Conservation (phyloP, 2,329 filamentous ascomycete genomes). For the Orbilia javanica region DNA sequence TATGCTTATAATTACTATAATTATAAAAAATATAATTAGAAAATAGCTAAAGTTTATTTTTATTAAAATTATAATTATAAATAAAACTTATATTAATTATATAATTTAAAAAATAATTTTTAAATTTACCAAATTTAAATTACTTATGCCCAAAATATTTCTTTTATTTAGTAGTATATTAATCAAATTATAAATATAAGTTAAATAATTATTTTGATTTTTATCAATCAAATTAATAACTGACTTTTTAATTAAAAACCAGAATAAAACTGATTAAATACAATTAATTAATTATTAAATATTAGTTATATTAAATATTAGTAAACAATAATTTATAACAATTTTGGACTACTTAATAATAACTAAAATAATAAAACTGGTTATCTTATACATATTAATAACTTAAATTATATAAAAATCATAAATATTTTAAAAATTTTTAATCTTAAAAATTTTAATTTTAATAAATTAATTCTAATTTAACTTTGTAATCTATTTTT, state of each 20-base stretch:
- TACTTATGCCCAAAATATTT: neutral
- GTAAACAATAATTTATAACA: too few relatives aligned
- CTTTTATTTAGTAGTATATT: neutral
- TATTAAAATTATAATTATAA: neutral
- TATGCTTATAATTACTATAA: neutral
- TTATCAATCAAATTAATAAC: too few relatives aligned
- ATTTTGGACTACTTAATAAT: too few relatives aligned
- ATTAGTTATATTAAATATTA: too few relatives aligned
- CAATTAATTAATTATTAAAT: too few relatives aligned
- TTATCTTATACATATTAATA: neutral
- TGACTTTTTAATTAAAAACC: too few relatives aligned
- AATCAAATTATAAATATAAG: neutral
- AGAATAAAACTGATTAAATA: too few relatives aligned
- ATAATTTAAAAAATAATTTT: neutral
- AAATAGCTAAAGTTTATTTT: neutral
- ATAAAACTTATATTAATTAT: neutral
- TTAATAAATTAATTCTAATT: neutral
- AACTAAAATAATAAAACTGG: constrained; percentile 1
- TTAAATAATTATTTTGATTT: too few relatives aligned
- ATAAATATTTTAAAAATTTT: constrained; percentile 10
- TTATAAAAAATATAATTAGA: neutral
- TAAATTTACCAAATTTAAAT: neutral
- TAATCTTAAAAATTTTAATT: neutral
- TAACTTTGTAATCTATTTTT: neutral
- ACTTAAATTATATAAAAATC: neutral